Conservation (phyloP, 495 filamentous ascomycete species). For the Daldinia bambusicola region DNA sequence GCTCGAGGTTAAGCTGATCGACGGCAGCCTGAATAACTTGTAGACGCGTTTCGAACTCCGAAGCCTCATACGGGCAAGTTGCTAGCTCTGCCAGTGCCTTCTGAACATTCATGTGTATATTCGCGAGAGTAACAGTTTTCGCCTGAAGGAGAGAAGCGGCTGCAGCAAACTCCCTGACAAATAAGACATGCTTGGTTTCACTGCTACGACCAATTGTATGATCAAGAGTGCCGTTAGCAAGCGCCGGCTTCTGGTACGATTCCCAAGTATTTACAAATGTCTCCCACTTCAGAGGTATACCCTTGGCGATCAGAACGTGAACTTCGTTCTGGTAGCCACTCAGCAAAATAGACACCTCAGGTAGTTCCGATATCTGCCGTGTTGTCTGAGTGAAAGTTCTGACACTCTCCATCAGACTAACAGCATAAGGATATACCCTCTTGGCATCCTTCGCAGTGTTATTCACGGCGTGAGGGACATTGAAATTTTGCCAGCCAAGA, state of each 20-base stretch:
- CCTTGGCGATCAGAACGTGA: conserved; percentile 81
- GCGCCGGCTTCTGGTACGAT: conserved; percentile 77
- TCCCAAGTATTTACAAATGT: conserved; percentile 97
- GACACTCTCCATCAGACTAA: conserved; percentile 97
- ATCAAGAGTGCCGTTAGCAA: conserved; percentile 70
- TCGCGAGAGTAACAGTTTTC: conserved; percentile 80
- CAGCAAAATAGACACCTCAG: conserved; percentile 84
- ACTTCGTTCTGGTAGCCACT: conserved; percentile 91
- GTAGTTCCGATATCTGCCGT: conserved; percentile 81
- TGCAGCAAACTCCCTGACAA: conserved; percentile 89
- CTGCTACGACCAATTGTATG: conserved; percentile 65
- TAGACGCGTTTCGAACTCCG: conserved; percentile 80
- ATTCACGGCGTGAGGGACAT: conserved; percentile 91
- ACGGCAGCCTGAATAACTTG: conserved; percentile 87
- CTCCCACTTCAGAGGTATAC: conserved; percentile 91
- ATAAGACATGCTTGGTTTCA: conserved; percentile 94
- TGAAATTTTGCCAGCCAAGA: conserved; percentile 89
- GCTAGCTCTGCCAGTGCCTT: conserved; percentile 85
- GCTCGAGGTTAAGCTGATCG: conserved; percentile 94
- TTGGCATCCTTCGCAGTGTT: conserved; percentile 97
- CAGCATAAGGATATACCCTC: conserved; percentile 95
- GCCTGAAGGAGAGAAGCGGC: conserved; percentile 85
- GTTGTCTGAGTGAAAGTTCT: conserved; percentile 88
- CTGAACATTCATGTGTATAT: conserved; percentile 84
- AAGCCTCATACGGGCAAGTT: conserved; percentile 80